Base-by-base conservation (phyloP, 768 basidiomycete genomes). In the Leucocoprinus sp. region DNA sequence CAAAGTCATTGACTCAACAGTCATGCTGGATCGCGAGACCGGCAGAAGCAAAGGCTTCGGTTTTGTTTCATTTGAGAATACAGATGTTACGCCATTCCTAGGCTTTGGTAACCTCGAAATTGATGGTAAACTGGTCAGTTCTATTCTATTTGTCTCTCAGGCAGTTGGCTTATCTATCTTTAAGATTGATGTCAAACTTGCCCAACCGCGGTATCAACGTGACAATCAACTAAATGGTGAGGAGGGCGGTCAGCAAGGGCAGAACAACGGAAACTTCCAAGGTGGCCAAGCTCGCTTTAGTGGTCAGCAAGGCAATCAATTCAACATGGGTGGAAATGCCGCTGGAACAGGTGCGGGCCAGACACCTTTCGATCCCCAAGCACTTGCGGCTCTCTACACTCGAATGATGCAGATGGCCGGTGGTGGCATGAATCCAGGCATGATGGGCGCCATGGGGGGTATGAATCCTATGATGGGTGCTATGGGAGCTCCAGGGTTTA, bases 1-100 rank as follows among this genome's bases (percentile, higher is more conserved):
- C 50, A 84, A 83, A 54, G 93, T 99, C 52, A 86, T 96, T 56
- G 95, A 99, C 62, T 93, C 95, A 36, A 98, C 95, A 1, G 92
- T 99, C 54, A 99, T 98, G 96, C 74, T 96, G 54, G 96, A 99
- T 65, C 84, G 92, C 35, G 93, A 97, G 63, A 93, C 92, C 3
- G 86, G 88, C 19, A 68, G 92, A 39, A 93, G 89, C 66, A 96
- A 98, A 63, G 96, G 96, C 9, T 99, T 99, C 53, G 96, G 93
- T 0, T 99, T 99, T 59, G 90, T 98, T 8, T 95, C 92, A 0
- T 95, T 97, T 57, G 86, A 93, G 59, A 85, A 90, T 50, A 84
- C 83, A n/a, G 80, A 85, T 53, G 89, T 93, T 17, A 84, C 91
- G 50, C 83, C 84, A 28, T 86, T 93, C 60, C 79, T 99, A 38